phyloP scores from a whole-genome alignment of 1,284 basidiomycete genomes.

The Apiotrichum veenhuisii region DNA sequence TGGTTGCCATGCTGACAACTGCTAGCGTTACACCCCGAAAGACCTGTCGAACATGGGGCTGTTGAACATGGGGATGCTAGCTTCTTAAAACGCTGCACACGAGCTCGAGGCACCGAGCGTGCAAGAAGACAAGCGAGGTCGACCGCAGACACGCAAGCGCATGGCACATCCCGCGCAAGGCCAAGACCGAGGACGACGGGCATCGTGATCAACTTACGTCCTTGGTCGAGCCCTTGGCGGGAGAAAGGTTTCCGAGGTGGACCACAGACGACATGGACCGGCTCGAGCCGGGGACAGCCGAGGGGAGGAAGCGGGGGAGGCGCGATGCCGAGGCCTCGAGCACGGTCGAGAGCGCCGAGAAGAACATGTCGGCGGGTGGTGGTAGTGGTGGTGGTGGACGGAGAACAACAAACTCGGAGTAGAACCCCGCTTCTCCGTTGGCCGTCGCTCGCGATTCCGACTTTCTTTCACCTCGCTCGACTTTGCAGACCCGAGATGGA shows the following conservation, averaged over 20 bases:
- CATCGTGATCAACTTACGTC: slow-evolving; percentile 20
- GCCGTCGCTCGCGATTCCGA: background rate
- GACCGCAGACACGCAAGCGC: no score
- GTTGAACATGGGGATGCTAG: no score
- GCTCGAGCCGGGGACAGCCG: slow-evolving; percentile 13
- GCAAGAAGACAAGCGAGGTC: no score
- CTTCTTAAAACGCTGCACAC: no score
- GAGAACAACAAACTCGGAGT: background rate
- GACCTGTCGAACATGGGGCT: no score
- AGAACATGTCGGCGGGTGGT: slow-evolving; percentile 15
- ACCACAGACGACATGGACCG: slow-evolving; percentile 26
- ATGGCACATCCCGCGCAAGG: no score
- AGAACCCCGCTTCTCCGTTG: background rate
- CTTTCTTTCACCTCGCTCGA: background rate
- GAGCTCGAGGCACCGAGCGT: no score
- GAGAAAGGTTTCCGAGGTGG: slow-evolving; percentile 35
- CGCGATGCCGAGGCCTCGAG: slow-evolving; percentile 16
- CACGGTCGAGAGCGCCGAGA: slow-evolving; percentile 18
- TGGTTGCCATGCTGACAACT: no score
- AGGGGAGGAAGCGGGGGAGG: slow-evolving; percentile 5
- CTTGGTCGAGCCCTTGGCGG: slow-evolving; percentile 40
- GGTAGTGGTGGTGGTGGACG: background rate
- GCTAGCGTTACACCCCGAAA: no score
- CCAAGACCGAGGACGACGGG: background rate
- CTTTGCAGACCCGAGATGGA: background rate